A percentile compares a stretch with the other conserved stretches of the same genome.
phyloP scores from a whole-genome alignment of 805 yeast species.

The Zygoascus tannicola region DNA sequence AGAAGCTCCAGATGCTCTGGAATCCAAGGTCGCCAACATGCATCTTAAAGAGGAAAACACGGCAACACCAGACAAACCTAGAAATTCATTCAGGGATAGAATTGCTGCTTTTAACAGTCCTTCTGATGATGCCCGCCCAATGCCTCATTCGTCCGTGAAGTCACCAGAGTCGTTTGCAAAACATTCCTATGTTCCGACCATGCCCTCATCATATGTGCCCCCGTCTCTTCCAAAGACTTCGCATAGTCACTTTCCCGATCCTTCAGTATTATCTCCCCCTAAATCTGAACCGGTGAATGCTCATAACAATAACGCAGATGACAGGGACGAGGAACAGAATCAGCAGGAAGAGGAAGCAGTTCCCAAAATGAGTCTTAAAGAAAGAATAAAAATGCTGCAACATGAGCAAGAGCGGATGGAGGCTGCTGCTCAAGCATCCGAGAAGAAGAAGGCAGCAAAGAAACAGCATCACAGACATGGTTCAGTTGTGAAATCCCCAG shows the following conservation, averaged over 20 bases:
- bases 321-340: constrained; percentile 19
- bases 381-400: constrained; percentile 76
- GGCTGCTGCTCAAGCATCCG: constrained; percentile 51
- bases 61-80: neutral
- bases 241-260: neutral
- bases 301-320: constrained; percentile 5
- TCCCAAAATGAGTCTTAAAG: constrained; percentile 76
- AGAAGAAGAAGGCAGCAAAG: constrained; percentile 36
- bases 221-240: constrained; percentile 11
- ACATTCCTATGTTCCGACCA: constrained; percentile 45
- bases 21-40: neutral
- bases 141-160: constrained; percentile 24
- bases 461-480: constrained; percentile 22
- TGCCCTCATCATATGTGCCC: constrained; percentile 52
- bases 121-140: constrained; percentile 32
- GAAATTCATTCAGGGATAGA: constrained; percentile 34
- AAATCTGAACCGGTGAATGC: constrained; percentile 25
- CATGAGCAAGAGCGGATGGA: constrained; percentile 74
- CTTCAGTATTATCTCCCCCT: constrained; percentile 11
- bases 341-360: constrained; percentile 38
- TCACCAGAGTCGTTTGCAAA: constrained; percentile 42
- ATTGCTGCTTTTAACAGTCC: constrained; percentile 42
- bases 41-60: neutral
- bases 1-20: neutral
- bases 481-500: constrained; percentile 13